Evolutionary conservation across 306 rosid genomes (phyloP), one percentile per base, ranked within the genome.

Genomic region (Lupinus albus): DNA sequence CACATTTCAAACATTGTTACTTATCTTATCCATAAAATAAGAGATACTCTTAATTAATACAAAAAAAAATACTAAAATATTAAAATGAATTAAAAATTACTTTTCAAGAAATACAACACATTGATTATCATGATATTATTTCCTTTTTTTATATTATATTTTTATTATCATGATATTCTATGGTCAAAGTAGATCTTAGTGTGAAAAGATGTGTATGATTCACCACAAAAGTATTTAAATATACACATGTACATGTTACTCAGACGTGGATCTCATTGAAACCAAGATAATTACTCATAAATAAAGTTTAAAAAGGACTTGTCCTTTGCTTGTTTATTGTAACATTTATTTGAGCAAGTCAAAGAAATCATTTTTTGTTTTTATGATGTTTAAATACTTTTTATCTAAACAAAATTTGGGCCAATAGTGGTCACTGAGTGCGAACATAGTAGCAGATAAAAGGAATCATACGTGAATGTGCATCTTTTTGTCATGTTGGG

Each of bases 381-480:
- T 44, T 64, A 39, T 25, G 14, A 49, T 41, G 13, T 17, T 54
- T 8, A 9, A 11, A 25, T 41, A n/a, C 5, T 25, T 11, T 42
- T 18, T 51, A 8, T 68, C 25, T 41, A 16, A 3, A 11, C 7
- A 8, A 58, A 32, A 16, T 30, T 38, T 50, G 35, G 58, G 18
- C 16, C 28, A 60, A 44, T 8, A 15, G 7, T 21, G n/a, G 14
- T 17, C 39, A 16, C 47, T 17, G 8, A 10, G 14, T 33, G 51
- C 50, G 17, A 18, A 8, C 7, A 20, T 39, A 6, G 8, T 11
- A 2, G 11, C 30, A 25, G 1, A 21, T 13, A 18, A 53, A 49
- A 41, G 12, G 64, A 67, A 52, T 64, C 14, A n/a, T 72, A 76
- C 67, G 75, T 80, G 81, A 59, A 50, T 9, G 52, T 60, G 67